Base-by-base conservation (phyloP, 192 early-diverging fungal species). In the Umbelopsis sp. region DNA sequence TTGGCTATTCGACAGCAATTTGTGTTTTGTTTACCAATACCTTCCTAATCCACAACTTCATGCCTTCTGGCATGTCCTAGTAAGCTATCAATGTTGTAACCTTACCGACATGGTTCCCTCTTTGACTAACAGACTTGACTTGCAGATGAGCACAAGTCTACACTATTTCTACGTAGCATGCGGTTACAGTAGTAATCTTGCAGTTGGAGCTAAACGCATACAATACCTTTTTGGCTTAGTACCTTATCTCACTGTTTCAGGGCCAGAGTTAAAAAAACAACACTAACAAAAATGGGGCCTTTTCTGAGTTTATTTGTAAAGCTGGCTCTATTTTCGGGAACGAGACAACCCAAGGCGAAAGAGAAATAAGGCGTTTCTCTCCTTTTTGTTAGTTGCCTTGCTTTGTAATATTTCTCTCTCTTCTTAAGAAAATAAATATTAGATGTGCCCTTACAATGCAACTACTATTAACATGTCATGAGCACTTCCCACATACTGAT, bases 11-110 rank as follows among this genome's bases (percentile, higher is more conserved):
- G 75, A 77, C 59, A 36, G 66, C 34, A 78, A 78, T 21, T 41
- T 78, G 6, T 78, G 76, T 47, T 78, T 78, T 67, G 45, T 78
- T n/a, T 78, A 65, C 54, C 68, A 78, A 22, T 45, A 73, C 45
- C n/a, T 77, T 11, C 71, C 76, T 14, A 78, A 73, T 34, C 47
- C 56, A 4, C 71, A 78, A 47, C 68, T 78, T 0, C 76, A 78
- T 52, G 76, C 76, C 44, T 78, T 72, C 66, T 78, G 73, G 73
- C 73, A 74, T 49, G 54, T 74, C n/a, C 45, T 74, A 44, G 73
- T 69, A 69, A 69, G 31, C n/a, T 21, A 0, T 34, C 17, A 2
- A 21, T 53, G 0, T 4, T 5, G 5, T n/a, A 41, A 5, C n/a
- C n/a, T n/a, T n/a, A 38, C 3, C 7, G 5, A 11, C 12, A 11